Evolutionary conservation across 768 basidiomycete species (phyloP).

Genomic region (Butyriboletus loyo): DNA sequence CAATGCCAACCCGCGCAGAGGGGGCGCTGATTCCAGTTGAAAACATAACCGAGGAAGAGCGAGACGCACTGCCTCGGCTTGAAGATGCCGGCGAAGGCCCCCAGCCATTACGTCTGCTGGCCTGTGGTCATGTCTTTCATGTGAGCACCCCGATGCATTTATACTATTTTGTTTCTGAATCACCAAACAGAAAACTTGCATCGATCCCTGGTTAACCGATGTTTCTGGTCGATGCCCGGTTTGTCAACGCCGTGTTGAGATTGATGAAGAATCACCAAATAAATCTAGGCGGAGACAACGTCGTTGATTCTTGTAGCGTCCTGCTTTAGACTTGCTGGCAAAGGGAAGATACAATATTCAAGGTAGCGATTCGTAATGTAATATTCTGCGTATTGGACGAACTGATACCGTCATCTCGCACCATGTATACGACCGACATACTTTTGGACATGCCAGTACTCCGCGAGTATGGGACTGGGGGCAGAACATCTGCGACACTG

Average conservation of each 20-base stretch:
- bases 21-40: constrained; percentile 32
- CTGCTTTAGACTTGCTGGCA: constrained; percentile 2
- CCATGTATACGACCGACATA: constrained; percentile 28
- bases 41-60: constrained; percentile 39
- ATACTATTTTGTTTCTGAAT: background rate
- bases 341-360: constrained; percentile 26
- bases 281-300: constrained; percentile 27
- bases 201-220: constrained; percentile 86
- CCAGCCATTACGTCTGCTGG: constrained; percentile 71
- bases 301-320: constrained; percentile 12
- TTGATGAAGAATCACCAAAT: constrained; percentile 37
- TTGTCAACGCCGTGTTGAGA: constrained; percentile 74
- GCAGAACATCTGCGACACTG: background rate
- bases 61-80: constrained; percentile 46
- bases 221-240: constrained; percentile 87
- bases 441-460: constrained; percentile 14
- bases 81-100: constrained; percentile 73
- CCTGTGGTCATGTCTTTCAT: constrained; percentile 89
- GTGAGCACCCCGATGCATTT: constrained; percentile 43
- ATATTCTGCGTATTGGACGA: constrained; percentile 31
- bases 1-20: constrained; percentile 15
- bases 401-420: constrained; percentile 21
- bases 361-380: constrained; percentile 29
- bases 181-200: constrained; percentile 66
- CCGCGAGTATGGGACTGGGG: background rate